These are phyloP conservation scores for Amanita subjunquillea DNA, from an alignment of 768 basidiomycete species.

Conservation along the genomic window DNA sequence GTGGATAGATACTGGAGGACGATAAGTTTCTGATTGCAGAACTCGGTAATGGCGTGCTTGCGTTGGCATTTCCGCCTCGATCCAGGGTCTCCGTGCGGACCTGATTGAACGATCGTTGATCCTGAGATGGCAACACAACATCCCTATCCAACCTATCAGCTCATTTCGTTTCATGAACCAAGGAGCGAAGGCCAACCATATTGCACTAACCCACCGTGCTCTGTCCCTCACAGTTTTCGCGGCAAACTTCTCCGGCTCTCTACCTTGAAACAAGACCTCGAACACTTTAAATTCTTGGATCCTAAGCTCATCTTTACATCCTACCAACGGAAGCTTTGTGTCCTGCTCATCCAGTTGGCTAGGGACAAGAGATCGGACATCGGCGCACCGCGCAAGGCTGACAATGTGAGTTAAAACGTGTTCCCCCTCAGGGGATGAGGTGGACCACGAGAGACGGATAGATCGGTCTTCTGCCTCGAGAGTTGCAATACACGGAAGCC, in stretches of 20 bases:
- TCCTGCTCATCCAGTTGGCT: constrained; percentile 35
- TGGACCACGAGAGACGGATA: constrained; percentile 6
- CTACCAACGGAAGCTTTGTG: constrained; percentile 25
- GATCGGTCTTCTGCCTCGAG: constrained; percentile 24
- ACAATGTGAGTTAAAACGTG: constrained; percentile 34
- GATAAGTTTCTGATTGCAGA: constrained; percentile 2
- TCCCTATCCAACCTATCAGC: constrained; percentile 34
- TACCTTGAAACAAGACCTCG: constrained; percentile 50
- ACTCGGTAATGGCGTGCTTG: neutral
- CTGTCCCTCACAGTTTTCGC: constrained; percentile 49
- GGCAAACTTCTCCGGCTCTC: constrained; percentile 49
- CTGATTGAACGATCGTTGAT: constrained; percentile 12
- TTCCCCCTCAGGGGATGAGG: constrained; percentile 10
- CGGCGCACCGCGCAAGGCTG: constrained; percentile 40
- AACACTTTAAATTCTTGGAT: constrained; percentile 32
- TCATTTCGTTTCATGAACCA: neutral
- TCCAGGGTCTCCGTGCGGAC: constrained; percentile 5
- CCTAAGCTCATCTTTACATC: constrained; percentile 25
- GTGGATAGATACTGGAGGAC: constrained; percentile 15
- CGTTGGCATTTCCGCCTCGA: neutral
- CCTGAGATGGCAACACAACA: constrained; percentile 33
- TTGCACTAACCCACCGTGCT: constrained; percentile 64
- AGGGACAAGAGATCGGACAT: constrained; percentile 48
- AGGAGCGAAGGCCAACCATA: constrained; percentile 40
- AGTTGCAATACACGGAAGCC: constrained; percentile 36